Evolutionary conservation across 768 basidiomycete species (phyloP), one percentile per base, ranked within the genome.

Genomic region (Dioszegia hungarica): DNA sequence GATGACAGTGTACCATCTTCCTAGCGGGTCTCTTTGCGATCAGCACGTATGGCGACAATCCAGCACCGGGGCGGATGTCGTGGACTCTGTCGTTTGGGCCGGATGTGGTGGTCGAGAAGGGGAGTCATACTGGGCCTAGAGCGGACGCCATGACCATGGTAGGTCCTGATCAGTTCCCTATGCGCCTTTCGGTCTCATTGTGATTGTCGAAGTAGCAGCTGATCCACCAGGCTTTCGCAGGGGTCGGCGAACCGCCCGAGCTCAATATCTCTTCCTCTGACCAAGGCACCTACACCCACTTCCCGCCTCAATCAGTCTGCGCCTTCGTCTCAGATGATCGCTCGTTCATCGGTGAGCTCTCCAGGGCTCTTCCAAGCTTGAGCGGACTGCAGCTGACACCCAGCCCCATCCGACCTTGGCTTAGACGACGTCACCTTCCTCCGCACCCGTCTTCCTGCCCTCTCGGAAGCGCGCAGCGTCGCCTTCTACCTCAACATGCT

Each of bases 401-500:
- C 19, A 43, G 19, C 41, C 19, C 47, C 31, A 15, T 24, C 20
- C 9, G 34, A 49, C 3, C 5, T 49, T 11, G 47, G 47, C 31
- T 24, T 52, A 11, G 51, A 41, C 51, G 51, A 52, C 25, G 37
- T 38, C 22, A 28, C 51, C 11, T 52, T 52, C 39, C 37, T 52
- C 25, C 51, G 51, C 14, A 28, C 37, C 27, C 37, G 29, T 14
- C 12, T 33, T 3, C 51, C 51, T 5, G 38, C 38, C 10, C 9
- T 52, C 22, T 6, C 6, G 6, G 37, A 52, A n/a, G 51, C 37
- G 6, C 51, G 39, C 14, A 28, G 19, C 20, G 10, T 34, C 9
- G 39, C 51, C 0, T 52, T 40, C 37, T 52, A 41, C 38, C 51
- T 40, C 10, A 52, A 39, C n/a, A 52, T 40, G 51, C 37, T 52